Evolutionary conservation across 352 stramenopile genomes (phyloP).

Genomic region (Phytophthora tentaculata): DNA sequence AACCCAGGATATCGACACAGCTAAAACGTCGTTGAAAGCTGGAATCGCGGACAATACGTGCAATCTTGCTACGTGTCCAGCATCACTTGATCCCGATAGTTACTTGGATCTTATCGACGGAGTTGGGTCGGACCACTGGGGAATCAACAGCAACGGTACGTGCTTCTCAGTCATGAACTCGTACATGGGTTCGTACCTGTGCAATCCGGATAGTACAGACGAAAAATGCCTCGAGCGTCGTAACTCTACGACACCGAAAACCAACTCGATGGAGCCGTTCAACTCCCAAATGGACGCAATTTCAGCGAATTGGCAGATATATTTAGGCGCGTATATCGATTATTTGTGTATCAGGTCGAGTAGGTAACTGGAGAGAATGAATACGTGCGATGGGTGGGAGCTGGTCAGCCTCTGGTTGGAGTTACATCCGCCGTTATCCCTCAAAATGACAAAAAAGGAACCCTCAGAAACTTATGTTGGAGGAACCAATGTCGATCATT

Average conservation of each 20-base stretch:
- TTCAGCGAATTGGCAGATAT: slow-evolving; percentile 83
- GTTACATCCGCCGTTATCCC: slow-evolving; percentile 50
- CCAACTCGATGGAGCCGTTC: slow-evolving; percentile 43
- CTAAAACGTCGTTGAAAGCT: background rate
- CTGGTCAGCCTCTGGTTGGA: slow-evolving; percentile 75
- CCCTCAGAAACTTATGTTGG: slow-evolving; percentile 79
- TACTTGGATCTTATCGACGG: slow-evolving; percentile 47
- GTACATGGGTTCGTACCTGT: too few relatives aligned
- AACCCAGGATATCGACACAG: background rate
- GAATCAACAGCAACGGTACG: too few relatives aligned
- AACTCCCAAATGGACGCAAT: slow-evolving; percentile 36
- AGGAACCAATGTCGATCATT: slow-evolving; percentile 93
- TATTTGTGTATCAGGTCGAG: slow-evolving; percentile 44
- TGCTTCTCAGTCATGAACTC: too few relatives aligned
- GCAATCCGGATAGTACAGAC: too few relatives aligned
- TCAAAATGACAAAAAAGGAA: slow-evolving; percentile 46
- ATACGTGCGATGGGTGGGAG: slow-evolving; percentile 62
- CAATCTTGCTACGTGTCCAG: slow-evolving; percentile 32
- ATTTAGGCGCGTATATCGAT: slow-evolving; percentile 64
- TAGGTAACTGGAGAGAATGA: slow-evolving; percentile 43
- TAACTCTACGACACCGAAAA: slow-evolving; percentile 38
- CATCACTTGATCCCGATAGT: slow-evolving; percentile 43
- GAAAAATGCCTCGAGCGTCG: slow-evolving; percentile 46
- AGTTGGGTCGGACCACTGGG: too few relatives aligned
- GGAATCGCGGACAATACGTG: slow-evolving; percentile 23